Base-by-base conservation (phyloP, 176 grass and related monocot genomes). In the Cenchrus americanus region DNA sequence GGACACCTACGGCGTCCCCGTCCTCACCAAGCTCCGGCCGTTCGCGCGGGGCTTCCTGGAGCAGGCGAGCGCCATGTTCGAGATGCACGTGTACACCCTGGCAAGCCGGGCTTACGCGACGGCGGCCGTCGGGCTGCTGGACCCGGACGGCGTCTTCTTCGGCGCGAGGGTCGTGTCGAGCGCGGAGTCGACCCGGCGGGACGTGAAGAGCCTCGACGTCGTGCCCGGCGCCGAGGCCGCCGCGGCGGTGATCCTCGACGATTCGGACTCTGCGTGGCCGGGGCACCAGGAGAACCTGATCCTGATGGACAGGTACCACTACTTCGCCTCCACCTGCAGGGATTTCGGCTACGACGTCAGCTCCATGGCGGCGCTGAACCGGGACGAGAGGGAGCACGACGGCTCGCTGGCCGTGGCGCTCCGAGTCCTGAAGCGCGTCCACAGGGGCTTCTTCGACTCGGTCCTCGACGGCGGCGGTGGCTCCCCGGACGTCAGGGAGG, bases 31-130 rank as follows among this genome's bases (percentile, higher is more conserved):
- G 68, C 76, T 96, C 49, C 84, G 90, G 30, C 90, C 90, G 5
- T 96, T 92, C 73, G 87, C 83, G 43, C 62, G 71, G 6, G 77
- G 63, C 19, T 92, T 92, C 80, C 60, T 94, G 66, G 18, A 72
- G 50, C 48, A 91, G 80, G 88, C 88, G 61, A 92, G 80, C 79
- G 55, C 46, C 59, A 70, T 87, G 50, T 95, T 95, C 73, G 88
- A 91, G 78, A 86, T 95, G 85, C 86, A 88, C 69, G 54, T 89
- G 40, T 95, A 92, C 77, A 92, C 93, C 48, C 83, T 95, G 86
- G 88, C 77, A 19, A 60, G 71, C 5, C 79, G 42, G 32, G 8
- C 37, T 6, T 95, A 92, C 86, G 90, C 90, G 18, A 46, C 55
- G 55, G 88, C 81, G 63, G 51, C 84, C 79, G 83, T 50, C 55